Conservation (phyloP, 176 grass and related monocot species). For the Phoenix dactylifera region DNA sequence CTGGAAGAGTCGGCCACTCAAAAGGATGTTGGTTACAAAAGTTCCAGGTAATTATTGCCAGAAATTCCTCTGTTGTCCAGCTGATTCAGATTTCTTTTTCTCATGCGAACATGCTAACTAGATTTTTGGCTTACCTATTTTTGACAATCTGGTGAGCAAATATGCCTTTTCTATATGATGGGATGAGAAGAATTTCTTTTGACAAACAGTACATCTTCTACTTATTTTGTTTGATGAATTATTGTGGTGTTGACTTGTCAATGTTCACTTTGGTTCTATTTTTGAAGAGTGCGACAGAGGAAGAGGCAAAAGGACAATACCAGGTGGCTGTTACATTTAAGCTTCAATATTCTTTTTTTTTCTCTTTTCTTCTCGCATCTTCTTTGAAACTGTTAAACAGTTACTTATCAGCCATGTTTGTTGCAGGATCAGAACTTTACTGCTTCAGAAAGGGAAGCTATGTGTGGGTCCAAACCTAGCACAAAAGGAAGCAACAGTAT, state of each 20-base stretch:
- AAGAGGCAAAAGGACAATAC: constrained; percentile 56
- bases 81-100: no score
- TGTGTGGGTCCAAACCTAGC: constrained; percentile 78
- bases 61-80: background rate
- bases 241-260: no score
- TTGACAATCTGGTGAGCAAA: constrained; percentile 80
- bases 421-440: constrained; percentile 68
- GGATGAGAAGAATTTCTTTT: constrained; percentile 36
- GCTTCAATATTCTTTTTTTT: no score
- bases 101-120: no score
- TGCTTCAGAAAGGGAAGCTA: constrained; percentile 64
- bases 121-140: constrained; percentile 33
- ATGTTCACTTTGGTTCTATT: constrained; percentile 54
- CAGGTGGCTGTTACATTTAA: constrained; percentile 35
- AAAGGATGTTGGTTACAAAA: constrained; percentile 66
- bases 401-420: background rate
- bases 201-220: background rate
- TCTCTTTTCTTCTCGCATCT: no score
- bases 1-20: constrained; percentile 73
- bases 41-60: constrained; percentile 57
- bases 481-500: constrained; percentile 51
- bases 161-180: constrained; percentile 69
- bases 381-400: no score
- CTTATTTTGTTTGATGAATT: no score
- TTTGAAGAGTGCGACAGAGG: constrained; percentile 85